These are phyloP conservation scores for Teunomyces tritomae DNA, from an alignment of 805 yeast species.

Conservation along the genomic window DNA sequence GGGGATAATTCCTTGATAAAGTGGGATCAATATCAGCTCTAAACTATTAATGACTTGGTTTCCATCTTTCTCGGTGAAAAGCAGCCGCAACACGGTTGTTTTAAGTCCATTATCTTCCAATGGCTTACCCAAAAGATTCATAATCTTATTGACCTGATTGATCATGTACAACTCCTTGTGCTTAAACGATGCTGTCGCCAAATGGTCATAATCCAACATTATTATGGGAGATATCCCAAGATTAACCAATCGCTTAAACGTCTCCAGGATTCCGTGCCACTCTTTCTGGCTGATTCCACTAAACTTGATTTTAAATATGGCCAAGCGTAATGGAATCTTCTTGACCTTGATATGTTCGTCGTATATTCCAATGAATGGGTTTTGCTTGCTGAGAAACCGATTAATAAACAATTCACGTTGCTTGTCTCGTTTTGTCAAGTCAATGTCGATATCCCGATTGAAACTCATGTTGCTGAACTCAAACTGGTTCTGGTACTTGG, in stretches of 20 bases:
- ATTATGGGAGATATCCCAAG: constrained; percentile 77
- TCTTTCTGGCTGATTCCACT: constrained; percentile 27
- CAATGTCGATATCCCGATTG: neutral
- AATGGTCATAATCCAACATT: constrained; percentile 26
- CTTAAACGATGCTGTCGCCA: constrained; percentile 26
- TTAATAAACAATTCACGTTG: constrained; percentile 34
- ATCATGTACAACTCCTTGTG: constrained; percentile 29
- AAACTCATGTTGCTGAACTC: constrained; percentile 19
- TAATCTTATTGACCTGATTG: constrained; percentile 29
- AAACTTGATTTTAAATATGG: constrained; percentile 52
- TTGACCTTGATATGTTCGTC: constrained; percentile 27
- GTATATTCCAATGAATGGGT: constrained; percentile 34
- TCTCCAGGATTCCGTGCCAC: constrained; percentile 51
- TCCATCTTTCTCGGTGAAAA: constrained; percentile 16
- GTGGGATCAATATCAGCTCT: constrained; percentile 36
- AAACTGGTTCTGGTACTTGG: constrained; percentile 58
- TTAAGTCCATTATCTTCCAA: constrained; percentile 18
- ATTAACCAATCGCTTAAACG: constrained; percentile 51
- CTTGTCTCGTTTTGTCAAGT: constrained; percentile 17
- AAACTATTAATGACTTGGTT: constrained; percentile 17
- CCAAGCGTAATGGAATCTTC: constrained; percentile 49
- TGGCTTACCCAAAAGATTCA: constrained; percentile 19
- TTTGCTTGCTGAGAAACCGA: constrained; percentile 29
- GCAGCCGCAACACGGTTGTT: constrained; percentile 25
- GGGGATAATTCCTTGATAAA: constrained; percentile 55